phyloP scores from a whole-genome alignment of 306 rosid species.

The Fragaria ananassa region DNA sequence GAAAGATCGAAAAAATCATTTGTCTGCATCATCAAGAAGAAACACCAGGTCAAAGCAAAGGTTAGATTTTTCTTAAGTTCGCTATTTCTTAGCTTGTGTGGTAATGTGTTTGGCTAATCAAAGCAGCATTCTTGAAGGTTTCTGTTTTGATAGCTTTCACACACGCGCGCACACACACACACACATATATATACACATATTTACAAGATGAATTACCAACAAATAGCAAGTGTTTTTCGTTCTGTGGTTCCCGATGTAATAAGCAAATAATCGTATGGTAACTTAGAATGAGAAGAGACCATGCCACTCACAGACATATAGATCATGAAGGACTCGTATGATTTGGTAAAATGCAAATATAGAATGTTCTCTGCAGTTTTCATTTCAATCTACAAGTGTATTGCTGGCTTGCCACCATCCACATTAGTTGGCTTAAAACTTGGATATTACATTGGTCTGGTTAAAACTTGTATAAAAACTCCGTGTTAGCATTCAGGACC shows the following conservation, averaged over 20 bases:
- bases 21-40: conserved; percentile 37
- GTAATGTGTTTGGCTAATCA: background rate
- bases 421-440: background rate
- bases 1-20: conserved; percentile 36
- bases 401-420: background rate
- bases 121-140: background rate
- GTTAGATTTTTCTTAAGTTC: conserved; percentile 25
- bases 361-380: background rate
- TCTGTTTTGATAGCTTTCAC: background rate
- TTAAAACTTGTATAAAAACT: background rate
- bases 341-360: background rate
- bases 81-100: background rate
- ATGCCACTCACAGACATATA: background rate
- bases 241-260: background rate
- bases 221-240: background rate
- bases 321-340: background rate
- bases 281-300: background rate
- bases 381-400: background rate
- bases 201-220: too few relatives aligned
- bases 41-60: conserved; percentile 35
- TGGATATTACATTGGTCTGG: background rate
- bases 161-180: too few relatives aligned
- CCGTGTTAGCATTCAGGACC: background rate
- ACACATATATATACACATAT: too few relatives aligned
- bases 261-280: background rate